These are phyloP conservation scores for Ascochyta koolunga DNA, from an alignment of 2,329 filamentous ascomycete species.

Conservation along the genomic window DNA sequence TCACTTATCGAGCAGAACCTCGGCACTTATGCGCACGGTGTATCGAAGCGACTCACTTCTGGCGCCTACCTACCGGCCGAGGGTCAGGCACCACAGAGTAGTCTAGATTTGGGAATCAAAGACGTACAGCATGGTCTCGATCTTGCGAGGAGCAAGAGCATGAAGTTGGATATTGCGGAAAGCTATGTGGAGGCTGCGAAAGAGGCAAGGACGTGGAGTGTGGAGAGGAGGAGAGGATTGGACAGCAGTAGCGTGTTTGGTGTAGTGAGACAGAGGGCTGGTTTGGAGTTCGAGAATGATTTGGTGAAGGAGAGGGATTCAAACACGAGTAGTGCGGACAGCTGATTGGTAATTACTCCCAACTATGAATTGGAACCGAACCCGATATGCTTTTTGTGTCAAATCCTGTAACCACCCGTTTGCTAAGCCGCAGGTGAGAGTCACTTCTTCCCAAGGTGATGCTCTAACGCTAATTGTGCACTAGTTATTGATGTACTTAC, in stretches of 20 bases:
- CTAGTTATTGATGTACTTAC: too few species aligned
- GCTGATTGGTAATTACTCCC: too few species aligned
- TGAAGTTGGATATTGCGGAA: constrained; percentile 52
- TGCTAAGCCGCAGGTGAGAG: too few species aligned
- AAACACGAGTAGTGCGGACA: too few species aligned
- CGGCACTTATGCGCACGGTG: constrained; percentile 32
- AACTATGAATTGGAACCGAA: too few species aligned
- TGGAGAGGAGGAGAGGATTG: constrained; percentile 45
- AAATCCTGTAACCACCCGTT: too few species aligned
- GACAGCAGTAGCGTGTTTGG: constrained; percentile 62
- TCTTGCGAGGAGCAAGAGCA: constrained; percentile 50
- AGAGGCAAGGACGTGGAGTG: constrained; percentile 51
- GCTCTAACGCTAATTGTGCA: too few species aligned
- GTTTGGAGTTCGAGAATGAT: constrained; percentile 54
- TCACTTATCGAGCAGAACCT: constrained; percentile 48
- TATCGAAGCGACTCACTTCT: constrained; percentile 34
- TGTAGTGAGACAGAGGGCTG: constrained; percentile 52
- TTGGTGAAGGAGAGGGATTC: constrained; percentile 28
- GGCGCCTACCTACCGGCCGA: constrained; percentile 34
- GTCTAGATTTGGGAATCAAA: constrained; percentile 58
- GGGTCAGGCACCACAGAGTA: constrained; percentile 53
- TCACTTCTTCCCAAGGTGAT: too few species aligned
- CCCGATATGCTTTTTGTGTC: too few species aligned
- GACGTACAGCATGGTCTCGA: constrained; percentile 59
- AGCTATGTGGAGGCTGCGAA: constrained; percentile 52